phyloP scores from a whole-genome alignment of 1,139 yeast genomes.

The Scheffersomyces quercinus region DNA sequence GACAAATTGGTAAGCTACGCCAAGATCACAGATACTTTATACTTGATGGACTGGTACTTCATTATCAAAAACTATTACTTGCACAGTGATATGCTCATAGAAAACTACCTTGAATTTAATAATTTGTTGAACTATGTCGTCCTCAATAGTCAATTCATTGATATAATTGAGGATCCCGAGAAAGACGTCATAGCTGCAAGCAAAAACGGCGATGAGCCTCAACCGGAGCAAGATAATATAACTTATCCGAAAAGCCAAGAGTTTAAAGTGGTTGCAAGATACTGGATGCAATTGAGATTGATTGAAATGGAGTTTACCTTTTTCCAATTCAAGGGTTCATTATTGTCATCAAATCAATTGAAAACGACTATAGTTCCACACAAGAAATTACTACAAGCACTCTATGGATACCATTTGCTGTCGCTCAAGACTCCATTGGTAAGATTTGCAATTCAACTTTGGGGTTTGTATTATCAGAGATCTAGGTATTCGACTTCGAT shows the following conservation, averaged over 20 bases:
- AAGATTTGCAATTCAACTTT: constrained; percentile 16
- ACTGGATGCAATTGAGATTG: constrained; percentile 32
- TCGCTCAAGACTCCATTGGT: constrained; percentile 12
- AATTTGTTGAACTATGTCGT: constrained; percentile 28
- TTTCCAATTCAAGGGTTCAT: constrained; percentile 33
- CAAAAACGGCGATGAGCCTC: neutral
- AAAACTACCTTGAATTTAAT: constrained; percentile 34
- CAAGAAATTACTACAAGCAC: constrained; percentile 13
- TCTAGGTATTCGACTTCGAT: constrained; percentile 14
- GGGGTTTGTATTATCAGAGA: constrained; percentile 29
- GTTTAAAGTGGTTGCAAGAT: constrained; percentile 21
- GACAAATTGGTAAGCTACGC: constrained; percentile 19
- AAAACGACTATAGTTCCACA: constrained; percentile 31
- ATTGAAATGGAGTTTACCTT: constrained; percentile 31
- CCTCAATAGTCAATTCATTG: constrained; percentile 28
- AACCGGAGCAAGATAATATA: neutral
- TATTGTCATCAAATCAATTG: constrained; percentile 27
- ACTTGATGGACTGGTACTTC: constrained; percentile 32
- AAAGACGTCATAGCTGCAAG: constrained; percentile 2
- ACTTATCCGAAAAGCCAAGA: constrained; percentile 15
- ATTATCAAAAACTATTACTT: constrained; percentile 24
- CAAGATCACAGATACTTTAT: constrained; percentile 26
- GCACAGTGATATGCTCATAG: constrained; percentile 23
- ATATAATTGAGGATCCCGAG: constrained; percentile 15
- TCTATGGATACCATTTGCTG: constrained; percentile 17